phyloP scores from a whole-genome alignment of 2,329 filamentous ascomycete genomes.

The Penicillium sp. region DNA sequence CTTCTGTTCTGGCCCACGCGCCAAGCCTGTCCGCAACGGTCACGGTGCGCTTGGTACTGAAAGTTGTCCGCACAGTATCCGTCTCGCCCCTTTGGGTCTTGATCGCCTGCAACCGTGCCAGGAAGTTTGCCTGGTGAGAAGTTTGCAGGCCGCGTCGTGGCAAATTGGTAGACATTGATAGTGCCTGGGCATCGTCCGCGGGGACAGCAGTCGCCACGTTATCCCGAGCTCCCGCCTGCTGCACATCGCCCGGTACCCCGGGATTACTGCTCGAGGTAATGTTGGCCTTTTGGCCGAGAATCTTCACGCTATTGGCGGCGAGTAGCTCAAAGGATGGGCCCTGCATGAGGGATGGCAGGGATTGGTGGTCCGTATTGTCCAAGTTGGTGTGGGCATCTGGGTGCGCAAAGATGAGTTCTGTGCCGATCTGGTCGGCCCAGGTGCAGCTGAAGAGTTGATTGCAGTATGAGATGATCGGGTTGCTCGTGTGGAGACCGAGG shows the following conservation, averaged over 20 bases:
- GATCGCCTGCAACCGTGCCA: slow-evolving; percentile 59
- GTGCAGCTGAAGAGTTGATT: slow-evolving; percentile 70
- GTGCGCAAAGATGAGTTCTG: slow-evolving; percentile 67
- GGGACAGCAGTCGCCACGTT: not conserved
- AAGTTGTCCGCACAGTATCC: slow-evolving; percentile 59
- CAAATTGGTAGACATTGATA: slow-evolving; percentile 1
- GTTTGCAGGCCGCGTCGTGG: slow-evolving; percentile 25
- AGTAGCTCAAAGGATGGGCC: slow-evolving; percentile 60
- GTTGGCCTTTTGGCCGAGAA: slow-evolving; percentile 61
- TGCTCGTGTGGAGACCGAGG: slow-evolving; percentile 68
- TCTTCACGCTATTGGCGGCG: slow-evolving; percentile 62
- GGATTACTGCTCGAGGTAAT: slow-evolving; percentile 45
- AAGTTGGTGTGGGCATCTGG: slow-evolving; percentile 25
- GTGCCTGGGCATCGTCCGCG: not conserved
- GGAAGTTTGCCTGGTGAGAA: slow-evolving; percentile 49
- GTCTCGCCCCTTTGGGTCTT: slow-evolving; percentile 60
- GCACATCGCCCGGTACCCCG: slow-evolving; percentile 3
- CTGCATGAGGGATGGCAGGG: slow-evolving; percentile 38
- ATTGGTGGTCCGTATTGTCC: slow-evolving; percentile 12
- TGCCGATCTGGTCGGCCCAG: slow-evolving; percentile 80
- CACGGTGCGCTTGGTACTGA: slow-evolving; percentile 38
- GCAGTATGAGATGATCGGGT: slow-evolving; percentile 74
- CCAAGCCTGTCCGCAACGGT: slow-evolving; percentile 28
- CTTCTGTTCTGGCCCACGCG: slow-evolving; percentile 36
- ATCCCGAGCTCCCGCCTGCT: not conserved